Evolutionary conservation across 768 basidiomycete species (phyloP).

Genomic region (Tricholoma furcatifolium): DNA sequence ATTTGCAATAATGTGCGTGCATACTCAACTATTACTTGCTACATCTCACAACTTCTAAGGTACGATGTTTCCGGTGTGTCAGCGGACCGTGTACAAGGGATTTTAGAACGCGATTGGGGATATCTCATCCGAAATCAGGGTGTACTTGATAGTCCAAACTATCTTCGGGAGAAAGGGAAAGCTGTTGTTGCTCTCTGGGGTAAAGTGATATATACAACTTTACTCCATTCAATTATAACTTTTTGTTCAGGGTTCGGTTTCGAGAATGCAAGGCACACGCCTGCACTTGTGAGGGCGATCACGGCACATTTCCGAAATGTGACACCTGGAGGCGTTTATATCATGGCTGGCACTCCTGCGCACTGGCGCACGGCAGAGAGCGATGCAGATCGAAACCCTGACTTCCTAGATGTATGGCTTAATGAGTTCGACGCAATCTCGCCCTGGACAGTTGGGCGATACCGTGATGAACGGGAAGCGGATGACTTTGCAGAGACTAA

Average conservation of each 20-base stretch:
- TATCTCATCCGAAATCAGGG: slow-evolving; percentile 64
- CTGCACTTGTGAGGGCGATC: slow-evolving; percentile 54
- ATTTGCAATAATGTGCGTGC: slow-evolving; percentile 78
- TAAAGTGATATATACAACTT: slow-evolving; percentile 14
- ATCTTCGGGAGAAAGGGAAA: slow-evolving; percentile 66
- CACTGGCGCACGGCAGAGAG: slow-evolving; percentile 72
- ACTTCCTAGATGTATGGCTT: slow-evolving; percentile 67
- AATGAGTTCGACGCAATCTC: slow-evolving; percentile 79
- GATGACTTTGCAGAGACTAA: slow-evolving; percentile 61
- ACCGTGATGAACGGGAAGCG: slow-evolving; percentile 55
- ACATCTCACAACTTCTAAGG: slow-evolving; percentile 39
- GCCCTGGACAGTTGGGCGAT: slow-evolving; percentile 83
- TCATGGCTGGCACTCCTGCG: slow-evolving; percentile 68
- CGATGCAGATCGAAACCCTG: slow-evolving; percentile 70
- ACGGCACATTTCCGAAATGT: slow-evolving; percentile 54
- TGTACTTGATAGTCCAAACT: slow-evolving; percentile 69
- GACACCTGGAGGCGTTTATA: slow-evolving; percentile 72
- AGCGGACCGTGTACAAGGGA: slow-evolving; percentile 60
- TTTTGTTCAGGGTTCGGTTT: slow-evolving; percentile 64
- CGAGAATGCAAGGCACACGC: slow-evolving; percentile 57
- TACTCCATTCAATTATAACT: not conserved
- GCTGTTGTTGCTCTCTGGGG: slow-evolving; percentile 80
- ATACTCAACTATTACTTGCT: not conserved
- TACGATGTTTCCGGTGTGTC: slow-evolving; percentile 83
- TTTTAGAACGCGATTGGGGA: slow-evolving; percentile 71